Percentiles rank a stretch among this genome's conserved stretches.
Evolutionary conservation across 2,329 filamentous ascomycete genomes (phyloP).

Genomic region (Cercospora beticola): DNA sequence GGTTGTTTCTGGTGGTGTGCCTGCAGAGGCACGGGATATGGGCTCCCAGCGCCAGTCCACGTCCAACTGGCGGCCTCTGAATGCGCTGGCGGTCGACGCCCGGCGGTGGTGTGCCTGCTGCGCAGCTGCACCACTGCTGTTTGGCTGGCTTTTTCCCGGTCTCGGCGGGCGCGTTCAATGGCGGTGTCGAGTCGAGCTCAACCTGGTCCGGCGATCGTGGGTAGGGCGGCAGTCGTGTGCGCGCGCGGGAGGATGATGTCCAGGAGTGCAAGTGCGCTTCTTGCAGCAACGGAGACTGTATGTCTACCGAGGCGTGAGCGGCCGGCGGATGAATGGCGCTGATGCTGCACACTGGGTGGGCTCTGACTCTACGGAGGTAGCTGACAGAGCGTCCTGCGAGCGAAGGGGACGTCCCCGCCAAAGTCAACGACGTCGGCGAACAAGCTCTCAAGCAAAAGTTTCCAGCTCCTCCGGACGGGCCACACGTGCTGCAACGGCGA

Average conservation of each 20-base stretch:
- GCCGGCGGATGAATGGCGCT: neutral
- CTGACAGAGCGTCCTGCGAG: neutral
- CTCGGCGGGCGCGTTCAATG: neutral
- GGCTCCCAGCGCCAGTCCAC: neutral
- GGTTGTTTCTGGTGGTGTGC: neutral
- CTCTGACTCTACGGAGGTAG: constrained; percentile 2
- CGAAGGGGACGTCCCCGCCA: neutral
- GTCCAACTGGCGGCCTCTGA: neutral
- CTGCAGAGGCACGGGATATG: neutral
- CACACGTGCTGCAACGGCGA: neutral
- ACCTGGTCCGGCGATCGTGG: neutral
- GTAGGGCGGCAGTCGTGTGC: neutral
- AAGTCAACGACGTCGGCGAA: neutral
- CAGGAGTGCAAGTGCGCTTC: neutral
- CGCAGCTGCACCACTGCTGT: neutral
- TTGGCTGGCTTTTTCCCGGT: constrained; percentile 4
- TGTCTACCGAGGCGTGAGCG: neutral
- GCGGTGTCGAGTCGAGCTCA: neutral
- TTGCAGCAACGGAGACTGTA: neutral
- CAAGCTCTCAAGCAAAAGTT: neutral
- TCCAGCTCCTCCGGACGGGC: neutral
- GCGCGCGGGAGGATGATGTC: neutral
- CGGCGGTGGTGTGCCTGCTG: neutral
- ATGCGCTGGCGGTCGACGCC: neutral
- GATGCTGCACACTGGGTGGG: too few species aligned